Conservation (phyloP, 306 rosid genomes). For the Hylodesmum podocarpum region DNA sequence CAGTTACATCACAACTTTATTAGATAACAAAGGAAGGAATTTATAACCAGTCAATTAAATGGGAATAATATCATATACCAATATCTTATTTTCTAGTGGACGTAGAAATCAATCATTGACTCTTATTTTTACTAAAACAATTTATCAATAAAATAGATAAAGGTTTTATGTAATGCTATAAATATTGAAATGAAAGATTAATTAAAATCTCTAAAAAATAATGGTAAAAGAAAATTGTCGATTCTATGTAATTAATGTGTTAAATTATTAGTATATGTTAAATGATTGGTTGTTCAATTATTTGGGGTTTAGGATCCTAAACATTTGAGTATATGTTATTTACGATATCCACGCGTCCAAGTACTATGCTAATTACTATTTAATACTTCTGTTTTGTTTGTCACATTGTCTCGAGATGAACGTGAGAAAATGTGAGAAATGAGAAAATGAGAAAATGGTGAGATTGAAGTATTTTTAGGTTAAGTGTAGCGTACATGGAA, state of each 20-base stretch:
- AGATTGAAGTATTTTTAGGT: neutral
- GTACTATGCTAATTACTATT: neutral
- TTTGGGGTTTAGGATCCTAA: neutral
- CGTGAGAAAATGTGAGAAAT: neutral
- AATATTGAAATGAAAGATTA: no score
- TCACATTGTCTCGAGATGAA: constrained; percentile 6
- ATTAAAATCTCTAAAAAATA: no score
- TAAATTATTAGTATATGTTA: neutral
- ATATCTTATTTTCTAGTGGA: neutral
- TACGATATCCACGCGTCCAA: constrained; percentile 11
- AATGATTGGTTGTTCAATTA: constrained; percentile 19
- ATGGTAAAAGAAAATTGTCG: no score
- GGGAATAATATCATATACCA: neutral
- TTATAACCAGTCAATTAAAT: neutral
- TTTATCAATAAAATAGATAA: no score
- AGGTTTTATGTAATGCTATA: no score
- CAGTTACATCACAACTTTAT: constrained; percentile 7
- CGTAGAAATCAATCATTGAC: neutral
- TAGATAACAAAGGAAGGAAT: neutral
- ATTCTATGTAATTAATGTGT: no score
- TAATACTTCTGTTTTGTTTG: neutral
- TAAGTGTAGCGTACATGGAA: constrained; percentile 36
- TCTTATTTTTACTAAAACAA: neutral
- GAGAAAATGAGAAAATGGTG: neutral
- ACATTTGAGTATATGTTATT: neutral